Evolutionary conservation across 2,329 filamentous ascomycete species (phyloP).

Genomic region (Fusarium mexicanum): DNA sequence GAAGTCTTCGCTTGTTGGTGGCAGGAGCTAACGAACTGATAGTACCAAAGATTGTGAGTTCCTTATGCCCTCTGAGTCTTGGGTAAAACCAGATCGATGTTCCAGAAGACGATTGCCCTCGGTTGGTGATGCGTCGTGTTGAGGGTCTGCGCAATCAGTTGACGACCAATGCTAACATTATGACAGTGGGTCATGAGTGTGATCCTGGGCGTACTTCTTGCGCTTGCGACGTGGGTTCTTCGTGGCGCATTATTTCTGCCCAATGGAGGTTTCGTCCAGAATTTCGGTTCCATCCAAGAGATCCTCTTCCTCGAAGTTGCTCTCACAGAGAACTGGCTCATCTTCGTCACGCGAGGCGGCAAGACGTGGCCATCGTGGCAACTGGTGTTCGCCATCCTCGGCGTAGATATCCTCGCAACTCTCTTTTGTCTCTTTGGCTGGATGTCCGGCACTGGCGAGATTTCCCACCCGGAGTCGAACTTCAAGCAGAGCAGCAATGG

Average conservation of each 20-base stretch:
- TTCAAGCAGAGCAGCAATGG: constrained; percentile 29
- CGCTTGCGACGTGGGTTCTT: background rate
- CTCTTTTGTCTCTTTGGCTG: constrained; percentile 17
- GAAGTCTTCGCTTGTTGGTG: too few relatives aligned
- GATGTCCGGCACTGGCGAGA: constrained; percentile 1
- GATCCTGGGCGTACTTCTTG: background rate
- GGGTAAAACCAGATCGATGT: background rate
- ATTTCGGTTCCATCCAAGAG: constrained; percentile 16
- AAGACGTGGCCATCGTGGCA: constrained; percentile 33
- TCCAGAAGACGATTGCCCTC: background rate
- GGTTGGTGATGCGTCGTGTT: background rate
- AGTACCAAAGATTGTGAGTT: background rate
- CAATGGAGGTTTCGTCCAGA: background rate
- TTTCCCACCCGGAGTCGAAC: background rate
- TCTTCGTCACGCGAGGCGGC: constrained; percentile 22
- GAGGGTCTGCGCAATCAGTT: background rate
- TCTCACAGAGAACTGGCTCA: constrained; percentile 29
- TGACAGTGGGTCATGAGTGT: constrained; percentile 20
- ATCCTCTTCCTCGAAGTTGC: constrained; percentile 24
- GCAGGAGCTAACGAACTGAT: too few relatives aligned
- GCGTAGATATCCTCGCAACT: constrained; percentile 3
- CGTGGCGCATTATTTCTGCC: constrained; percentile 4
- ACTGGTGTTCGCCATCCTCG: constrained; percentile 13
- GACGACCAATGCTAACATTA: fast-evolving
- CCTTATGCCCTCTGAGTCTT: too few relatives aligned